Conservation (phyloP, 768 basidiomycete genomes). For the Boletellus emodensis region DNA sequence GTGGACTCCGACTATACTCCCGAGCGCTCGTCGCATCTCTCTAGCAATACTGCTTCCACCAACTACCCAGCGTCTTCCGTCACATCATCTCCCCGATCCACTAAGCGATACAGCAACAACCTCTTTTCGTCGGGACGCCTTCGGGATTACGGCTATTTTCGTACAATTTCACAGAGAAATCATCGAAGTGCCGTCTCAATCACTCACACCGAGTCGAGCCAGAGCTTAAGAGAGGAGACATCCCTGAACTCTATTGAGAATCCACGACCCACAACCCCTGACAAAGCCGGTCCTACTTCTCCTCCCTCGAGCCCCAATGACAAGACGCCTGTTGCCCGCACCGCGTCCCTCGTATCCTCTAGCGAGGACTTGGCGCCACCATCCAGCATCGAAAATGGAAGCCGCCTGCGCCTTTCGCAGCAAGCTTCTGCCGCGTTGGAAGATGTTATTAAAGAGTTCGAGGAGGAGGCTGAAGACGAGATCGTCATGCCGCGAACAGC, state of each 20-base stretch:
- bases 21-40: conserved; percentile 33
- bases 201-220: conserved; percentile 44
- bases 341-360: conserved; percentile 40
- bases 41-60: conserved; percentile 37
- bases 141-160: conserved; percentile 69
- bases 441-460: conserved; percentile 72
- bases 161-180: conserved; percentile 47
- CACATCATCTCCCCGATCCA: conserved; percentile 42
- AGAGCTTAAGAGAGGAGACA: conserved; percentile 44
- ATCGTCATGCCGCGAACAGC: conserved; percentile 69
- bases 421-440: conserved; percentile 69
- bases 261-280: conserved; percentile 54
- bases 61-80: conserved; percentile 37
- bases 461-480: conserved; percentile 71
- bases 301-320: conserved; percentile 42
- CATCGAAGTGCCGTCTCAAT: conserved; percentile 37
- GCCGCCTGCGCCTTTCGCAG: conserved; percentile 38
- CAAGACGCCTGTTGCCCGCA: conserved; percentile 37
- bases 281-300: conserved; percentile 41
- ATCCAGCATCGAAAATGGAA: conserved; percentile 10
- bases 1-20: conserved; percentile 30
- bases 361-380: conserved; percentile 27
- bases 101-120: conserved; percentile 81
- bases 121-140: conserved; percentile 79
- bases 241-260: conserved; percentile 42